Base-by-base conservation (phyloP, 306 rosid species). In the Vachellia pachyceras region DNA sequence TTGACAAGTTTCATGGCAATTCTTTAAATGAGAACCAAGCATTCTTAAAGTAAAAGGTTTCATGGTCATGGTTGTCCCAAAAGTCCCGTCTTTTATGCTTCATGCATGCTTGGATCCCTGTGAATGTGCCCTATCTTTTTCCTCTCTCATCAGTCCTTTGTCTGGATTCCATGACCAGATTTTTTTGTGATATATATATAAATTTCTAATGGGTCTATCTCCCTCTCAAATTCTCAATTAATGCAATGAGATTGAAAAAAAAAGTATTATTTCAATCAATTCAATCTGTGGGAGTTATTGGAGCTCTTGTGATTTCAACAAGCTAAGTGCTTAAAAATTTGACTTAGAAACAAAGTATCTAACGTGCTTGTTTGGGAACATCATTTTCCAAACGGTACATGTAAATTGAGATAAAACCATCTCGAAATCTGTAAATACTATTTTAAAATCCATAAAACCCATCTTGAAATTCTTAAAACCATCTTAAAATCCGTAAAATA, bases 21-120 rank as follows among this genome's bases (percentile, higher is more conserved):
- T 86, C 89, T 85, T 85, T 83, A 55, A 49, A 82, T 88, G 18
- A 77, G 77, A 66, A 86, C 92, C 94, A 71, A 79, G 66, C 77
- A 78, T 82, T 85, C 58, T 57, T 64, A 88, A 90, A 85, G 90
- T 81, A 50, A 50, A 18, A 69, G 74, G 77, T 82, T 84, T 68
- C 79, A 72, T 83, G 90, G 94, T 49, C 88, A 20, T 81, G 77
- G 73, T 83, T 81, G 74, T 18, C 66, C 84, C 72, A 57, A 72
- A 20, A 61, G 86, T 87, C 88, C 90, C 87, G 39, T 73, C 29
- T 73, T 73, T 73, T 18, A 73, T 73, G 79, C 75, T 45, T 0
- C 36, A 18, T 67, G 58, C 22, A 18, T 67, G 58, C 22, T 67
- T 33, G 5, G 12, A 0, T 73, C 73, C 39, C 15, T 67, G 8